Base-by-base conservation (phyloP, 2,329 filamentous ascomycete genomes). In the Anthostomella pinea region DNA sequence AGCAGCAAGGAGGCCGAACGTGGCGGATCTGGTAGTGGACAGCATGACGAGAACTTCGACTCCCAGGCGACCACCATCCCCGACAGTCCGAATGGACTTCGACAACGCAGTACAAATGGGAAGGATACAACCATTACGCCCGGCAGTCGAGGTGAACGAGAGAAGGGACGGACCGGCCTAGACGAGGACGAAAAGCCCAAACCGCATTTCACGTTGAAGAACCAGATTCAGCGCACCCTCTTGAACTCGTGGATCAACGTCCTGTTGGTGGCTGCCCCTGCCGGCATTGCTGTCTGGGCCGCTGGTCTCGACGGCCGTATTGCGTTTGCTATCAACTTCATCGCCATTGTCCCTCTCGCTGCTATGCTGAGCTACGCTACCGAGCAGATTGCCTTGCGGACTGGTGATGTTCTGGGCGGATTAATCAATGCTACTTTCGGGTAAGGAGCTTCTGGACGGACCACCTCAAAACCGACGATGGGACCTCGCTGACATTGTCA, bases 341-440 rank as follows among this genome's bases (percentile, higher is more conserved):
- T 96, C 46, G 91, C 90, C 43, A 95, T 96, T 51, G 83, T 96
- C 41, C 90, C 90, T 0, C 72, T 96, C 25, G 91, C 91, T 3
- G 86, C 84, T 10, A 82, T 95, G 70, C 72, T 97, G 16, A 84
- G 85, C 52, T 95, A 85, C 54, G 87, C 87, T 1, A 96, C 91
- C 0, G 91, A 97, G 61, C 89, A 95, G 62, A 83, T 96, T 47
- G 86, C 90, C 3, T 65, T 90, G 35, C 75, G 82, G 39, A 84
- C 82, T 0, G 89, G 90, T 32, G 89, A 96, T 61, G 90, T 87
- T 0, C 67, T 95, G 3, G 91, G 91, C 44, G 91, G 90, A 38
- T 69, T 97, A 22, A 72, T 96, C 38, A 96, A 96, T 56, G 90
- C 90, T 6, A 85, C 85, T 3, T 96, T 96, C 59, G 91, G 89